A percentile compares a stretch with the other conserved stretches of the same genome.
These are phyloP conservation scores for Pseudisothecium myosuroides DNA, from an alignment of 225 moss, liverwort and hornwort species.

Conservation along the genomic window DNA sequence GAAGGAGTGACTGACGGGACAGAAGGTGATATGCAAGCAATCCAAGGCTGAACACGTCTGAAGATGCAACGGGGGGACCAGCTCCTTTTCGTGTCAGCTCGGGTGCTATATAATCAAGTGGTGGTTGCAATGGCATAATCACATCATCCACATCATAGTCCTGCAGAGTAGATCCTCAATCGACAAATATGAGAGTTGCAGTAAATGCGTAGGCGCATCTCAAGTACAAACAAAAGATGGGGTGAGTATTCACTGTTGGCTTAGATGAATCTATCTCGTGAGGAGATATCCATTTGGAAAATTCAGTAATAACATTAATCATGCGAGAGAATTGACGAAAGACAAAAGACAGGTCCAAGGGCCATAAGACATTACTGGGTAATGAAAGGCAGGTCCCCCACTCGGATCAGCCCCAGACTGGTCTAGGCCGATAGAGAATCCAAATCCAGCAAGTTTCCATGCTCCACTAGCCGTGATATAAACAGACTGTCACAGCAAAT, in stretches of 20 bases:
- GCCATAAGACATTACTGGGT: conserved; percentile 38
- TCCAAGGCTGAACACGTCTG: conserved; percentile 87
- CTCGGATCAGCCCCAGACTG: conserved; percentile 48
- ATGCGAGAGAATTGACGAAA: not conserved
- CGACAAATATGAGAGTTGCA: not conserved
- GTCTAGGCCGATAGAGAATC: conserved; percentile 64
- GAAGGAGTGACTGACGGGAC: conserved; percentile 69
- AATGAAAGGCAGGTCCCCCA: conserved; percentile 77
- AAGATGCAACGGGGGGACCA: conserved; percentile 43
- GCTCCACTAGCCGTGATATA: conserved; percentile 91
- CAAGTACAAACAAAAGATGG: not conserved
- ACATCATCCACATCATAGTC: conserved; percentile 98
- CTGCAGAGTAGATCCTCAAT: conserved; percentile 17
- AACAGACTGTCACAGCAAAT: conserved; percentile 66
- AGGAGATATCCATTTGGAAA: not conserved
- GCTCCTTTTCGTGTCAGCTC: conserved; percentile 79
- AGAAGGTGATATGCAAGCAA: conserved; percentile 78
- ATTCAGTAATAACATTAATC: not conserved
- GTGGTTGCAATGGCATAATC: conserved; percentile 82
- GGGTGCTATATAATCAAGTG: conserved; percentile 83
- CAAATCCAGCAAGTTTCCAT: conserved; percentile 97
- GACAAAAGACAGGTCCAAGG: not conserved
- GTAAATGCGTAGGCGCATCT: not conserved
- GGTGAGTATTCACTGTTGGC: not conserved
- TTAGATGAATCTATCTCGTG: not conserved